Conservation (phyloP, 371 early-diverging fungal species). For the Mortierella sp. region DNA sequence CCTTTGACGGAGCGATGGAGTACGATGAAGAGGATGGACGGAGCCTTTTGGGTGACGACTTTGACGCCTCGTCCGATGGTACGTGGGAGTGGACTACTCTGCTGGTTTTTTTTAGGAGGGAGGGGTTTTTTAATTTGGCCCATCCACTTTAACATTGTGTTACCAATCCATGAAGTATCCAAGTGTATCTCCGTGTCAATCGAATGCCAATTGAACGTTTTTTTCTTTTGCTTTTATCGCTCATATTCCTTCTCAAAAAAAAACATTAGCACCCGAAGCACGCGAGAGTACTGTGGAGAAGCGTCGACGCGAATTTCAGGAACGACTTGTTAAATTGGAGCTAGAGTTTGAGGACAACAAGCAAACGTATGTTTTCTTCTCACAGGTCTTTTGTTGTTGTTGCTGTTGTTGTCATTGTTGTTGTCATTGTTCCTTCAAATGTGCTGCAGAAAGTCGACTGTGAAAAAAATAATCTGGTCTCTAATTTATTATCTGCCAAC, state of each 20-base stretch:
- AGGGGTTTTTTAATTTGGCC: background rate
- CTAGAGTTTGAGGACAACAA: constrained; percentile 57
- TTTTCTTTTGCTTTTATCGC: background rate
- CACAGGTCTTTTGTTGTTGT: background rate
- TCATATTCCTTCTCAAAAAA: background rate
- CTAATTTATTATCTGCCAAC: background rate
- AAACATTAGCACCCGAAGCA: constrained; percentile 29
- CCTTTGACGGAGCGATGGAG: constrained; percentile 57
- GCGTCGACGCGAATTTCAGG: constrained; percentile 53
- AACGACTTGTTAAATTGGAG: constrained; percentile 46
- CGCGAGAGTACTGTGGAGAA: constrained; percentile 43
- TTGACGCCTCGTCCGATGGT: constrained; percentile 58
- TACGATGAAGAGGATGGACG: constrained; percentile 58
- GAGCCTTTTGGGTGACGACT: constrained; percentile 52
- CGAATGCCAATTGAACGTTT: background rate
- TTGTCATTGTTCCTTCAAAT: too few relatives aligned
- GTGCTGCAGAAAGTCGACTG: too few relatives aligned
- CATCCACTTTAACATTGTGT: background rate
- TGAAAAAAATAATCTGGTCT: background rate
- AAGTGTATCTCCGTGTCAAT: background rate
- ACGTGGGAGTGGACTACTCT: background rate
- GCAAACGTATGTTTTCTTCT: constrained; percentile 34
- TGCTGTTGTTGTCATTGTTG: too few relatives aligned
- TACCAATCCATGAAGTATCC: background rate
- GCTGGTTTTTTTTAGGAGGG: background rate